phyloP scores from a whole-genome alignment of 805 yeast species.

The Hanseniaspora hatyaiensis region DNA sequence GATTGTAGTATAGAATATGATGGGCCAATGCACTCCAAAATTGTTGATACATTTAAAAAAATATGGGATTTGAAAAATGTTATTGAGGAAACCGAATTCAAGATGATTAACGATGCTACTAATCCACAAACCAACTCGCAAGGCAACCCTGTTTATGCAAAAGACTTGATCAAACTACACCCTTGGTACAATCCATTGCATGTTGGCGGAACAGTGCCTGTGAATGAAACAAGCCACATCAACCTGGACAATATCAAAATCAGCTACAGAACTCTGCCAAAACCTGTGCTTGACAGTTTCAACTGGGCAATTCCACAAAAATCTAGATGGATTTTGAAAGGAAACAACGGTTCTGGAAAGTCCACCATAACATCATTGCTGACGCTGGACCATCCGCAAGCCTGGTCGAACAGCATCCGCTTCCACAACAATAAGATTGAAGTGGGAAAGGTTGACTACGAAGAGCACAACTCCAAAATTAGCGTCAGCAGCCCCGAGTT shows the following conservation, averaged over 20 bases:
- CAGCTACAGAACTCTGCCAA: constrained; percentile 41
- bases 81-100: constrained; percentile 22
- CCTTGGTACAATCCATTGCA: constrained; percentile 19
- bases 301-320: constrained; percentile 58
- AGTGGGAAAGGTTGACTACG: constrained; percentile 66
- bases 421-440: constrained; percentile 51
- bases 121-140: not conserved
- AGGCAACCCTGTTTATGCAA: constrained; percentile 16
- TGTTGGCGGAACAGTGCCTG: not conserved
- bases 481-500: constrained; percentile 88
- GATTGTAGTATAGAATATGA: constrained; percentile 38
- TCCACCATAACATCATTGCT: constrained; percentile 74
- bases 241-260: constrained; percentile 55
- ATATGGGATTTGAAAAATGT: constrained; percentile 21
- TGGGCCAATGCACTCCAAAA: constrained; percentile 33
- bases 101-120: constrained; percentile 14
- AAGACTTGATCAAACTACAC: constrained; percentile 23
- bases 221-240: constrained; percentile 23
- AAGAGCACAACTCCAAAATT: constrained; percentile 63
- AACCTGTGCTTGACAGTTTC: constrained; percentile 47
- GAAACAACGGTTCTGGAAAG: constrained; percentile 88
- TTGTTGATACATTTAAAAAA: constrained; percentile 2
- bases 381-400: constrained; percentile 93
- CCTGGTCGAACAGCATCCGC: constrained; percentile 70
- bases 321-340: constrained; percentile 79